Evolutionary conservation across 2,329 filamentous ascomycete species (phyloP).

Genomic region (Aspergillus thermomutatus): DNA sequence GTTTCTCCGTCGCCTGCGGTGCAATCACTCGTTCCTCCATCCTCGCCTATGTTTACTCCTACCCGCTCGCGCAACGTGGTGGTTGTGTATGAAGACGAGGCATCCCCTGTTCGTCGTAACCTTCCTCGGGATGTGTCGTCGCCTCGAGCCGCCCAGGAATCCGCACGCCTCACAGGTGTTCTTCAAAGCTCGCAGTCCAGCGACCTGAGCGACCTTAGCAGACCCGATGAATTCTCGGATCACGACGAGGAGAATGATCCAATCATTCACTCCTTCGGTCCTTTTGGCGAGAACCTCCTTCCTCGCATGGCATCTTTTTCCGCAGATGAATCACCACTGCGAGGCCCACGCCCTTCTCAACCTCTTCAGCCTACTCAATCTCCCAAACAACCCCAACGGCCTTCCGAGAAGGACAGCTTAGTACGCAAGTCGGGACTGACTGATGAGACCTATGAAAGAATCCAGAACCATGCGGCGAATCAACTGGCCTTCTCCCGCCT

Average conservation of each 20-base stretch:
- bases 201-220: slow-evolving; percentile 33
- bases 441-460: slow-evolving; percentile 30
- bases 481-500: slow-evolving; percentile 93
- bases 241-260: slow-evolving; percentile 94
- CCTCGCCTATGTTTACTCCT: slow-evolving; percentile 42
- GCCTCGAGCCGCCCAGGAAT: slow-evolving; percentile 33
- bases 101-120: slow-evolving; percentile 51
- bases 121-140: slow-evolving; percentile 21
- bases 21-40: slow-evolving; percentile 43
- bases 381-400: slow-evolving; percentile 24
- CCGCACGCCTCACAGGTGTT: slow-evolving; percentile 27
- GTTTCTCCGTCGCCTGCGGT: slow-evolving; percentile 66
- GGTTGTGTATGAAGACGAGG: slow-evolving; percentile 71
- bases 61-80: slow-evolving; percentile 44
- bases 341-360: slow-evolving; percentile 29
- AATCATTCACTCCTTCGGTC: slow-evolving; percentile 85
- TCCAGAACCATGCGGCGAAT: slow-evolving; percentile 82
- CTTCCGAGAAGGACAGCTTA: slow-evolving; percentile 18
- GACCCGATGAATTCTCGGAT: slow-evolving; percentile 66
- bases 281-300: slow-evolving; percentile 83
- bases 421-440: slow-evolving; percentile 18
- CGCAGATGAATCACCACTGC: slow-evolving; percentile 61
- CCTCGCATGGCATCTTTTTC: slow-evolving; percentile 75
- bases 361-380: slow-evolving; percentile 33
- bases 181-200: slow-evolving; percentile 32